Evolutionary conservation across 108 stramenopile species (phyloP).

Genomic region (Pseudonitzschia pungens): DNA sequence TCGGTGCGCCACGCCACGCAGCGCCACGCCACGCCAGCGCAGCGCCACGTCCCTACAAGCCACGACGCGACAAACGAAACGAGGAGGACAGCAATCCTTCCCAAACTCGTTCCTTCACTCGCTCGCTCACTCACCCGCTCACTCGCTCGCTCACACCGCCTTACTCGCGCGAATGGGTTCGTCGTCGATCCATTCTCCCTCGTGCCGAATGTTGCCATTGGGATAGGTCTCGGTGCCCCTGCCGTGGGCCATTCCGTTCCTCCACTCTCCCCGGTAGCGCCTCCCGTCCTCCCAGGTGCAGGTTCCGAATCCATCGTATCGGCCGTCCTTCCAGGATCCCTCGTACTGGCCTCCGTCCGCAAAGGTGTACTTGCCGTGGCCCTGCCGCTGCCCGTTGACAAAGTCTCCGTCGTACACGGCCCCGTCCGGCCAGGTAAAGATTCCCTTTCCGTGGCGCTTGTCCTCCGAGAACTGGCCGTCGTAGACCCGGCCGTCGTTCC

Average conservation of each 20-base stretch:
- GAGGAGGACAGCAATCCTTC: no score
- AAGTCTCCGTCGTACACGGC: constrained; percentile 60
- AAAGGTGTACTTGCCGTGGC: constrained; percentile 55
- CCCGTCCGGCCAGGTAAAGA: constrained; percentile 66
- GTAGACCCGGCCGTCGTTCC: constrained; percentile 69
- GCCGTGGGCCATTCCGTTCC: constrained; percentile 62
- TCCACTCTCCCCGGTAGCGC: constrained; percentile 47
- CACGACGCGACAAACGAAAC: no score
- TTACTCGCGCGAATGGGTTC: constrained; percentile 38
- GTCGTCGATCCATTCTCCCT: constrained; percentile 60
- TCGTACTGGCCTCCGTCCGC: constrained; percentile 57
- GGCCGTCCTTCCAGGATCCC: constrained; percentile 58
- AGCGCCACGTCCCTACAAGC: no score
- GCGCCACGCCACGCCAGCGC: not conserved
- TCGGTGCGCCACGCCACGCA: not conserved
- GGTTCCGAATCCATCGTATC: constrained; percentile 55
- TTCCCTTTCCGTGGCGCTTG: constrained; percentile 75
- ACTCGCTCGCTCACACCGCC: no score
- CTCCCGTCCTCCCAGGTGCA: constrained; percentile 47
- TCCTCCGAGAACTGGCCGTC: constrained; percentile 72
- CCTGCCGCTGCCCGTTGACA: constrained; percentile 57
- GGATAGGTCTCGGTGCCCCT: constrained; percentile 53
- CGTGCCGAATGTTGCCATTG: constrained; percentile 54
- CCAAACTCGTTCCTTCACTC: no score
- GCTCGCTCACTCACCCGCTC: no score